phyloP scores from a whole-genome alignment of 306 rosid genomes.

The Sicyos baderoa region DNA sequence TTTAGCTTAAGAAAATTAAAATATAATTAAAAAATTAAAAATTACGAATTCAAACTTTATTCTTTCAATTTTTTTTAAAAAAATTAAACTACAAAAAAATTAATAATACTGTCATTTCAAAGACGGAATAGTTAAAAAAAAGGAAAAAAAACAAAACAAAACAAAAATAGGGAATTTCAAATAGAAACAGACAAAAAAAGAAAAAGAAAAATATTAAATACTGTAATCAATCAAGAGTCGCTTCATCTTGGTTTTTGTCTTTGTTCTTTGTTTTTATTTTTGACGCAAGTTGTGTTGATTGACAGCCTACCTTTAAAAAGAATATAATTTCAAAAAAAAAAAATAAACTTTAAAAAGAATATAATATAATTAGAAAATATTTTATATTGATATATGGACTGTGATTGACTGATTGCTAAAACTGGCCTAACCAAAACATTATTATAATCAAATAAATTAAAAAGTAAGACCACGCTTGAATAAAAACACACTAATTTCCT shows the following conservation, averaged over 20 bases:
- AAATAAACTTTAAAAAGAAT: background rate
- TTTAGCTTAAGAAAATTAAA: no score
- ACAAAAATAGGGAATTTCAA: background rate
- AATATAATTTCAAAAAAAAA: no score
- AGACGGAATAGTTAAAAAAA: background rate
- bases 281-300: background rate
- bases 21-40: no score
- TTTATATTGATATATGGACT: background rate
- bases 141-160: no score
- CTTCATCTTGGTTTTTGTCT: background rate
- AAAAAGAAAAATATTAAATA: background rate
- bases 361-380: background rate
- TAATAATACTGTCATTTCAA: background rate
- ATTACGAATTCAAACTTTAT: no score
- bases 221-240: slow-evolving; percentile 3
- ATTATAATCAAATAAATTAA: slow-evolving; percentile 14
- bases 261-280: background rate
- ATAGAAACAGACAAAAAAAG: background rate
- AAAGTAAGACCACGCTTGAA: slow-evolving; percentile 13
- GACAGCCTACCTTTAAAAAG: background rate
- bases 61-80: no score
- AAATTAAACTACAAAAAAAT: no score
- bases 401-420: slow-evolving; percentile 2
- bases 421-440: background rate
- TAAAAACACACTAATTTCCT: no score